A percentile compares a stretch with the other conserved stretches of the same genome.
These are phyloP conservation scores for Candida cerambycidarum DNA, from an alignment of 805 yeast species.

Conservation along the genomic window DNA sequence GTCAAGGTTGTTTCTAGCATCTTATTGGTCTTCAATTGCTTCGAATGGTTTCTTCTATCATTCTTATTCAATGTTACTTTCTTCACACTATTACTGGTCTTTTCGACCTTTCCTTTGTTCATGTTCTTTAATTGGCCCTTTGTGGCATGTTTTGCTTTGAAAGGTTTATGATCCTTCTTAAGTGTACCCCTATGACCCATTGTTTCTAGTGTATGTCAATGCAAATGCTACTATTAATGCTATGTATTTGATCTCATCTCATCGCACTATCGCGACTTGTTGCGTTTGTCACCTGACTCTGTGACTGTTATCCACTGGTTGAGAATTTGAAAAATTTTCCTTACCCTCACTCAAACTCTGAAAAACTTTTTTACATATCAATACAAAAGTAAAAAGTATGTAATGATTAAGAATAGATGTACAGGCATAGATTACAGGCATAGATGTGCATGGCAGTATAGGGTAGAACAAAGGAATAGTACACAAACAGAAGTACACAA, in stretches of 20 bases:
- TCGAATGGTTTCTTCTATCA: slow-evolving; percentile 76
- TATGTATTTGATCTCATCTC: slow-evolving; percentile 15
- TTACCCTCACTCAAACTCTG: not conserved
- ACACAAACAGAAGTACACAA: no score
- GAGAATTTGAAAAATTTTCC: slow-evolving; percentile 3
- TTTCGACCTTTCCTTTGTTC: slow-evolving; percentile 86
- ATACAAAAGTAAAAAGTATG: slow-evolving; percentile 6
- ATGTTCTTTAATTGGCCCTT: slow-evolving; percentile 83
- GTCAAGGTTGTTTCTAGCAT: slow-evolving; percentile 56
- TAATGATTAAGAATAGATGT: no score
- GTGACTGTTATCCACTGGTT: slow-evolving; percentile 4
- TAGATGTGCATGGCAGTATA: no score
- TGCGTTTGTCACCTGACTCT: not conserved
- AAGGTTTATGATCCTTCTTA: slow-evolving; percentile 83
- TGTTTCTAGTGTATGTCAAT: not conserved
- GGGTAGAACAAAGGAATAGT: no score
- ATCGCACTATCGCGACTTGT: slow-evolving; percentile 7
- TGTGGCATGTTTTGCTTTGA: slow-evolving; percentile 88
- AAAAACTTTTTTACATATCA: slow-evolving; percentile 5
- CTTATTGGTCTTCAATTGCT: slow-evolving; percentile 75
- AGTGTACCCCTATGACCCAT: slow-evolving; percentile 74
- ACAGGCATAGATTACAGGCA: no score
- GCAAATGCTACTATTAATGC: no score
- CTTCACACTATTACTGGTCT: slow-evolving; percentile 38
- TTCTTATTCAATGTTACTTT: slow-evolving; percentile 42